Evolutionary conservation across 352 stramenopile species (phyloP), one percentile per base, ranked within the genome.

Genomic region (Phytophthora pluvialis): DNA sequence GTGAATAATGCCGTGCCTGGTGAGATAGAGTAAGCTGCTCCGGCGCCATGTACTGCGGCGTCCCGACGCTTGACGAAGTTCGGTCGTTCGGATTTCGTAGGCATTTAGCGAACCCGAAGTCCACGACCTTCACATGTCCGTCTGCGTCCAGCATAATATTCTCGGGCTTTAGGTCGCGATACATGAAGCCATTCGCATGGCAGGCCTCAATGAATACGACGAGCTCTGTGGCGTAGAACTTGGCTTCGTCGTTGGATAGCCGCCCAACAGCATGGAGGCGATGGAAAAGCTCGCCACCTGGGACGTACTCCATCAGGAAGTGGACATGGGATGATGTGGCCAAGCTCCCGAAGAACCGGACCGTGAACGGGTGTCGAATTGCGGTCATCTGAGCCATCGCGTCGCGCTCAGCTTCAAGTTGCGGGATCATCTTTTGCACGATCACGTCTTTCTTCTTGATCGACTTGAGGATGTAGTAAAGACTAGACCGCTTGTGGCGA

Each of bases 111-210:
- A 94, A 91, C 2, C 86, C 83, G 36, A 92, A 79, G 59, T 94
- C 86, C 0, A 91, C 74, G 33, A 93, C 75, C 44, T 80, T 86
- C 43, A 93, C 55, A 58, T 94, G 82, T 1, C 86, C 86, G 5
- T 52, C 36, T 3, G 75, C 72, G 43, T 94, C 86, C 40, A 98
- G 66, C 54, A 98, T 53, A 45, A 98, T 80, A 61, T 98, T 98
- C 51, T 97, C 88, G 4, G 90, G 90, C 70, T 98, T 97, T 33
- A 98, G 72, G 47, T 97, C 89, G 7, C 89, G 75, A 67, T 96
- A 97, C 69, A 97, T 91, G 51, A 76, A 89, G 12, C 73, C 69
- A 28, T 86, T 74, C 1, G 29, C 21, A 33, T 93, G 86, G 13
- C 80, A 81, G 11, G 48, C 65, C 45, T 82, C 72, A 44, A 94